Evolutionary conservation across 176 grass and related monocot species (phyloP).

Genomic region (Alopecurus myosuroides): DNA sequence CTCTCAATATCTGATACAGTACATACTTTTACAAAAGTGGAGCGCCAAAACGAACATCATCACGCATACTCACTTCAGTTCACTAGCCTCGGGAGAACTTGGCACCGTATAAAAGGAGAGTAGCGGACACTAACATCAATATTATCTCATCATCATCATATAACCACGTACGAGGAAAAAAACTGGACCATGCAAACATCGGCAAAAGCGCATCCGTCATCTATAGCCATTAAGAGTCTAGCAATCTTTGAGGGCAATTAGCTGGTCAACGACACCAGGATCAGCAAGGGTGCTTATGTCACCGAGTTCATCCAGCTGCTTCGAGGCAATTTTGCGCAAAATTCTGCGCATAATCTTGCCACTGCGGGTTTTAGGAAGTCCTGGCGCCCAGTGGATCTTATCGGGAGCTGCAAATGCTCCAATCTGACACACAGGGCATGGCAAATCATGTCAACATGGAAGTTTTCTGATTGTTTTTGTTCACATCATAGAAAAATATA

Average conservation of each 20-base stretch:
- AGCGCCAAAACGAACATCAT: background rate
- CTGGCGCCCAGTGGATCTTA: constrained; percentile 89
- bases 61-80: background rate
- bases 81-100: constrained; percentile 6
- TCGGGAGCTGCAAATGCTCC: constrained; percentile 83
- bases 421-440: constrained; percentile 43
- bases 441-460: constrained; percentile 4
- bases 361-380: constrained; percentile 78
- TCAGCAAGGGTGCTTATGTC: constrained; percentile 83
- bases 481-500: background rate
- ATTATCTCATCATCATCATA: constrained; percentile 5
- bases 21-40: constrained; percentile 7
- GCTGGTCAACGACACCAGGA: constrained; percentile 67
- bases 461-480: background rate
- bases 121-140: constrained; percentile 1
- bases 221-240: constrained; percentile 3
- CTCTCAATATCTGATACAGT: background rate
- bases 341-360: constrained; percentile 92
- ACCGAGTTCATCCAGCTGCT: constrained; percentile 70
- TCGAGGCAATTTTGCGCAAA: constrained; percentile 66
- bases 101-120: background rate
- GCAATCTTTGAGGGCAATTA: constrained; percentile 65
- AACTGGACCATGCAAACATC: background rate
- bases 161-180: background rate
- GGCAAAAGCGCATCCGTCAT: background rate